A percentile compares a stretch with the other conserved stretches of the same genome.
Evolutionary conservation across 2,329 filamentous ascomycete genomes (phyloP).

Genomic region (Microdochium trichocladiopsis): DNA sequence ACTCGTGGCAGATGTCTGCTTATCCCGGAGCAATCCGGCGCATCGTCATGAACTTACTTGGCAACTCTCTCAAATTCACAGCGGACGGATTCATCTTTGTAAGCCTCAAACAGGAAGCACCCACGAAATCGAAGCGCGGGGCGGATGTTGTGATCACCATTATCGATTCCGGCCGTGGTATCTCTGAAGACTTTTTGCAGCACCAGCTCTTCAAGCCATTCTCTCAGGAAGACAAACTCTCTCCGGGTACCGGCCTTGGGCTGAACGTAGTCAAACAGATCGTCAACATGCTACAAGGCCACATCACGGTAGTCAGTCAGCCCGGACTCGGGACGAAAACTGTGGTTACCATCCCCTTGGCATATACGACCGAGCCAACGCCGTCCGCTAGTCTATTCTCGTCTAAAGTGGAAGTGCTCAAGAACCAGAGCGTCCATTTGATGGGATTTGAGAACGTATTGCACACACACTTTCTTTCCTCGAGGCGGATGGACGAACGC

Average conservation of each 20-base stretch:
- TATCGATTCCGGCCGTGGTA: slow-evolving; percentile 59
- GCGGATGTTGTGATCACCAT: slow-evolving; percentile 35
- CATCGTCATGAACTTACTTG: slow-evolving; percentile 44
- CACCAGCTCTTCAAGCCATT: slow-evolving; percentile 58
- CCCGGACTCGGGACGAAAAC: neutral
- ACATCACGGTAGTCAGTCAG: neutral
- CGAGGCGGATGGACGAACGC: neutral
- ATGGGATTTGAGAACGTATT: neutral
- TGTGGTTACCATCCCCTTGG: neutral
- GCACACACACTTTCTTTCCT: neutral
- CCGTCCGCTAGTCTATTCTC: neutral
- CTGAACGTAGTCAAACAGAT: slow-evolving; percentile 58
- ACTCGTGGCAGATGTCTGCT: neutral
- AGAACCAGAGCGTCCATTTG: neutral
- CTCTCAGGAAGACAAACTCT: slow-evolving; percentile 53
- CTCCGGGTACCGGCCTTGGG: slow-evolving; percentile 56
- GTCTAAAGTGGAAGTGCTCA: neutral
- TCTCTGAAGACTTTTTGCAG: slow-evolving; percentile 53
- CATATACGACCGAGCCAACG: neutral
- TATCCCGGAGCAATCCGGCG: slow-evolving; percentile 11
- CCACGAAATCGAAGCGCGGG: slow-evolving; percentile 6
- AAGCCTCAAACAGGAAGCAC: slow-evolving; percentile 12
- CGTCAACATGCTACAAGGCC: slow-evolving; percentile 37
- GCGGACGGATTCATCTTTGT: slow-evolving; percentile 35
- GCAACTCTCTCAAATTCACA: slow-evolving; percentile 47